These are phyloP conservation scores for Phaeosphaeriaceae sp. DNA, from an alignment of 2,329 filamentous ascomycete genomes.

Conservation along the genomic window DNA sequence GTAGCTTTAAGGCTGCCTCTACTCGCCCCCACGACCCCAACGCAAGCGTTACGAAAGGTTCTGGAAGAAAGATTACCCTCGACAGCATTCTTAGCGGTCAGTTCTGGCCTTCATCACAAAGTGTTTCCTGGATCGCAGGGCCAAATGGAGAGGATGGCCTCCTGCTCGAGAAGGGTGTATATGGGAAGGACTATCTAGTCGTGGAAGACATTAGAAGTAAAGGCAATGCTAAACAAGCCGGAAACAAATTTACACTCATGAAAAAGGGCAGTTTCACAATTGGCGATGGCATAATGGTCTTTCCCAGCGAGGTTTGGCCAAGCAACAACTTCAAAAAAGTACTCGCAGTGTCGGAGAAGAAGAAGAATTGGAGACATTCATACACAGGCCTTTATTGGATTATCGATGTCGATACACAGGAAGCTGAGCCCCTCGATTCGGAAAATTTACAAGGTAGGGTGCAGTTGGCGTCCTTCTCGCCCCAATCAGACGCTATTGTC, in stretches of 20 bases:
- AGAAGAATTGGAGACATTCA: conserved; percentile 89
- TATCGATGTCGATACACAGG: conserved; percentile 84
- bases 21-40: conserved; percentile 71
- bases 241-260: conserved; percentile 75
- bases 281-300: conserved; percentile 60
- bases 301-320: conserved; percentile 70
- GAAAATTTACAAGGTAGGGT: conserved; percentile 68
- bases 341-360: conserved; percentile 73
- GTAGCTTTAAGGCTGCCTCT: conserved; percentile 70
- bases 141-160: conserved; percentile 81
- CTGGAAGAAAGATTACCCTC: conserved; percentile 74
- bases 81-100: conserved; percentile 71
- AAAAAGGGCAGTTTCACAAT: conserved; percentile 68
- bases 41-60: conserved; percentile 66
- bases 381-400: conserved; percentile 88
- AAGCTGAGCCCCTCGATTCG: conserved; percentile 77
- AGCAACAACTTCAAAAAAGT: conserved; percentile 87
- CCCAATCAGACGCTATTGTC: conserved; percentile 82
- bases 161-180: conserved; percentile 72
- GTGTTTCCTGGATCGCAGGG: conserved; percentile 78
- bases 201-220: conserved; percentile 81
- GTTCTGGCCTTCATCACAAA: conserved; percentile 69
- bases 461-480: conserved; percentile 90
- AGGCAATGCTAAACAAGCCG: conserved; percentile 45
- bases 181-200: conserved; percentile 73